Conservation (phyloP, 768 basidiomycete species). For the Pisolithus albus region DNA sequence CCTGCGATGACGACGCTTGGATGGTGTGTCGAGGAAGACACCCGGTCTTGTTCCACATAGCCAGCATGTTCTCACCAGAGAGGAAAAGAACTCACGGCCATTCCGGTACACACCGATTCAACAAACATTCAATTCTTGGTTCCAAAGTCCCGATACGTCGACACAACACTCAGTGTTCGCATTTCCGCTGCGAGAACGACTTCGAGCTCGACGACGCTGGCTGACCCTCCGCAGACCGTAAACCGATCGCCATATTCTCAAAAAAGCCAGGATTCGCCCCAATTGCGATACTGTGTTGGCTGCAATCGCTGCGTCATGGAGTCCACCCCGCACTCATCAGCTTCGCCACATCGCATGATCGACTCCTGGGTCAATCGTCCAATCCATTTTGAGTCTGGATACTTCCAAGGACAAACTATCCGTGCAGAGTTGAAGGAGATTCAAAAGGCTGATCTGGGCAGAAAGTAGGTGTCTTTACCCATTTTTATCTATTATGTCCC, state of each 20-base stretch:
- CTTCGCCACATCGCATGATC: slow-evolving; percentile 21
- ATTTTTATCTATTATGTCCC: slow-evolving; percentile 1
- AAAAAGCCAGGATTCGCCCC: not conserved
- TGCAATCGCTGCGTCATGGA: slow-evolving; percentile 12
- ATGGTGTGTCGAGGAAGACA: not conserved
- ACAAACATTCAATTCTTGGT: not conserved
- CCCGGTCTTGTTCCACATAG: not conserved
- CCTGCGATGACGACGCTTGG: too few species aligned
- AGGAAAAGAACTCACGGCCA: not conserved
- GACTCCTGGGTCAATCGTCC: slow-evolving; percentile 30
- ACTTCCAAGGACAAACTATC: slow-evolving; percentile 50
- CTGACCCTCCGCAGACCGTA: not conserved
- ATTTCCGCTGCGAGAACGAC: not conserved
- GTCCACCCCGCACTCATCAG: slow-evolving; percentile 9
- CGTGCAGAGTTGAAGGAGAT: slow-evolving; percentile 52
- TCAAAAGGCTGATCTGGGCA: slow-evolving; percentile 60
- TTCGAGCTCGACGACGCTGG: not conserved
- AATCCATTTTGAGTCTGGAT: slow-evolving; percentile 51
- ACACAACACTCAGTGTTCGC: not conserved
- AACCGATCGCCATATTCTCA: not conserved
- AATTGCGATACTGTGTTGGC: not conserved
- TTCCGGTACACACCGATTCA: slow-evolving; percentile 1
- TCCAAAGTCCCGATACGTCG: not conserved
- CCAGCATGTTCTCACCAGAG: not conserved
- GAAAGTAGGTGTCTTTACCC: slow-evolving; percentile 42